Evolutionary conservation across 2,329 filamentous ascomycete genomes (phyloP).

Genomic region (Clonostachys rosea): DNA sequence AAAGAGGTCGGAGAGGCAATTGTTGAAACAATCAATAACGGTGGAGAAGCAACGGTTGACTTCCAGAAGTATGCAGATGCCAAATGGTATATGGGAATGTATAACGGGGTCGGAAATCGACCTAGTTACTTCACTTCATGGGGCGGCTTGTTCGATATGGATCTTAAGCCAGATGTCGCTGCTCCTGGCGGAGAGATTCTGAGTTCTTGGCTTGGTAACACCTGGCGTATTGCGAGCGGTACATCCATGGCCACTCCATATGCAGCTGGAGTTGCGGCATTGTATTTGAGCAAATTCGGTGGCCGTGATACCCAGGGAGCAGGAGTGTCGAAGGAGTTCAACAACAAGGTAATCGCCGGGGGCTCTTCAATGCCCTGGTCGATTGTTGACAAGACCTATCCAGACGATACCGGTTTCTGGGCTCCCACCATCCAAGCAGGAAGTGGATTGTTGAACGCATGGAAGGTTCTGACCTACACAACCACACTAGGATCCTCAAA

Average conservation of each 20-base stretch:
- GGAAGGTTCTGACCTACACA: slow-evolving; percentile 33
- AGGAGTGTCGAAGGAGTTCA: slow-evolving; percentile 5
- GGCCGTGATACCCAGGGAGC: slow-evolving; percentile 6
- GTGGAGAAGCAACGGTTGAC: slow-evolving; percentile 17
- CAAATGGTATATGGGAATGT: too few relatives aligned
- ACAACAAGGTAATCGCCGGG: slow-evolving; percentile 21
- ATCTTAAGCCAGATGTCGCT: slow-evolving; percentile 35
- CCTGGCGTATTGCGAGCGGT: slow-evolving; percentile 22
- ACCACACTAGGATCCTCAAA: slow-evolving; percentile 27
- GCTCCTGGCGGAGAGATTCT: slow-evolving; percentile 32
- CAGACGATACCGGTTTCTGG: slow-evolving; percentile 11
- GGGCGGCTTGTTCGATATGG: slow-evolving; percentile 35
- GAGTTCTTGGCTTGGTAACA: slow-evolving; percentile 30
- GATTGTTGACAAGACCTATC: slow-evolving; percentile 8
- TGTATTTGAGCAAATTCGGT: slow-evolving; percentile 12
- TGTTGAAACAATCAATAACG: slow-evolving; percentile 13
- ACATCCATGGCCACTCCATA: slow-evolving; percentile 43
- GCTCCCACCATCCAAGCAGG: slow-evolving; percentile 33
- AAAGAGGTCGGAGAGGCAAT: slow-evolving; percentile 15
- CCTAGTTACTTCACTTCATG: slow-evolving; percentile 30
- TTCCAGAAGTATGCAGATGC: slow-evolving; percentile 20
- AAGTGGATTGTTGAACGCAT: slow-evolving; percentile 35
- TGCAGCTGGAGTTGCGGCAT: slow-evolving; percentile 27
- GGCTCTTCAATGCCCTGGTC: slow-evolving; percentile 10
- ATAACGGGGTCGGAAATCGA: slow-evolving; percentile 16